Percentiles rank a stretch among this genome's conserved stretches.
Evolutionary conservation across 805 yeast genomes (phyloP).

Genomic region (Ogataea philodendri): DNA sequence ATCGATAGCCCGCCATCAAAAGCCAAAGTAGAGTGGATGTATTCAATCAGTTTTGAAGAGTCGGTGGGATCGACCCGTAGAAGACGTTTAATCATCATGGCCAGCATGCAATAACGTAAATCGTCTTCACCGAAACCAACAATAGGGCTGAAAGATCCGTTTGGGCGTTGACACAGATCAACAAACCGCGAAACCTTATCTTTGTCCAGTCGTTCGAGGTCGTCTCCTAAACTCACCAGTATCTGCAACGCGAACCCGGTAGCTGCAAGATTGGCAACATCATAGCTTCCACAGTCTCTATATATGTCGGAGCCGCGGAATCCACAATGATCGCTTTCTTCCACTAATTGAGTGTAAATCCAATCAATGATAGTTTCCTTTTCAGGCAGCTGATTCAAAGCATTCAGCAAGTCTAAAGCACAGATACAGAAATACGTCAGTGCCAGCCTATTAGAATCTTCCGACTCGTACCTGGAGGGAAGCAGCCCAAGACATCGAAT

Average conservation of each 20-base stretch:
- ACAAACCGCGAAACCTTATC: constrained; percentile 53
- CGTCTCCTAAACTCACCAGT: constrained; percentile 50
- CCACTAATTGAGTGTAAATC: constrained; percentile 49
- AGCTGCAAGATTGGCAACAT: constrained; percentile 65
- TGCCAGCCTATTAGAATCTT: constrained; percentile 69
- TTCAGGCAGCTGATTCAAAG: constrained; percentile 33
- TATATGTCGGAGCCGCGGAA: constrained; percentile 61
- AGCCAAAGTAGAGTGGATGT: constrained; percentile 37
- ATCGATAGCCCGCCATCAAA: constrained; percentile 76
- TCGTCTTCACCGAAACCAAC: constrained; percentile 62
- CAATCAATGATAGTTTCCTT: constrained; percentile 36
- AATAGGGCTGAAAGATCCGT: constrained; percentile 57
- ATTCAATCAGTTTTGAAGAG: constrained; percentile 36
- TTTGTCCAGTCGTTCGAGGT: constrained; percentile 39
- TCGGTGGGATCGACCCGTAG: constrained; percentile 45
- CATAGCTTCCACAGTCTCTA: constrained; percentile 38
- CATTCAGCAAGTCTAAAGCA: constrained; percentile 50
- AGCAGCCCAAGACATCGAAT: constrained; percentile 30
- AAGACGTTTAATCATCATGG: constrained; percentile 58
- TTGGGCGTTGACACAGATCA: constrained; percentile 54
- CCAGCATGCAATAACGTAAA: constrained; percentile 71
- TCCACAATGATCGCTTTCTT: constrained; percentile 37
- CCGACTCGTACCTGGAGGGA: constrained; percentile 52
- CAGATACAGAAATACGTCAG: constrained; percentile 67
- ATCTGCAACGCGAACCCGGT: constrained; percentile 72